Base-by-base conservation (phyloP, 2,329 filamentous ascomycete genomes). In the Cordyceps farinosa region DNA sequence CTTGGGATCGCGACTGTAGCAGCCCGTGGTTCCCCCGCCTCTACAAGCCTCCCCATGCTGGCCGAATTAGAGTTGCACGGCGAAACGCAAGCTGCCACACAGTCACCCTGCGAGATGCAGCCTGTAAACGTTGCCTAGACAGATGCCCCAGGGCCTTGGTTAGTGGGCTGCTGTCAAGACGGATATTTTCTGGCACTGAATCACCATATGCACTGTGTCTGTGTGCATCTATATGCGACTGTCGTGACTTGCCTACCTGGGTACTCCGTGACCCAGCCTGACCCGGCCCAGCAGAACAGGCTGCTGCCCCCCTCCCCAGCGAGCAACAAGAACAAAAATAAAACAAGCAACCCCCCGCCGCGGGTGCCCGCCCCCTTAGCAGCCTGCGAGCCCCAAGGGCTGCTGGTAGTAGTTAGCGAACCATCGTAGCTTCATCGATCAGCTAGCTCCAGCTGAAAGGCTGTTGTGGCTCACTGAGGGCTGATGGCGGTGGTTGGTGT, bases 401-500 rank as follows among this genome's bases (percentile, higher is more conserved):
- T 47, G n/a, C 7, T 13, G 8, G 2, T 9, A 27, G n/a, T 29
- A 17, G n/a, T 29, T 22, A 29, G 5, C 17, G 22, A 47, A 36
- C 53, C 36, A 51, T 52, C 47, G 38, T 42, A 56, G 52, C 58
- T 62, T 51, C 60, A 50, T 60, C 42, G 48, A 62, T 55, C 51
- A 30, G 22, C 44, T 32, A 55, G 44, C 57, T 44, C 47, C 29
- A 57, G 36, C 58, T 61, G 58, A 45, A 44, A 44, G 48, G 65
- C 57, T 53, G 65, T 58, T 53, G 63, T 36, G 30, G 57, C 47
- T 53, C 36, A 29, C 51, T 52, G 44, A 50, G 38, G 42, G 62
- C 36, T 53, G 66, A 64, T 60, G 63, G 36, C 45, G 61, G 61
- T 63, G 61, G 61, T 63, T 63, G 61, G 61, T 51, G 45, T 51